Conservation (phyloP, 1,139 yeast genomes). For the Groenewaldozyma sp. region DNA sequence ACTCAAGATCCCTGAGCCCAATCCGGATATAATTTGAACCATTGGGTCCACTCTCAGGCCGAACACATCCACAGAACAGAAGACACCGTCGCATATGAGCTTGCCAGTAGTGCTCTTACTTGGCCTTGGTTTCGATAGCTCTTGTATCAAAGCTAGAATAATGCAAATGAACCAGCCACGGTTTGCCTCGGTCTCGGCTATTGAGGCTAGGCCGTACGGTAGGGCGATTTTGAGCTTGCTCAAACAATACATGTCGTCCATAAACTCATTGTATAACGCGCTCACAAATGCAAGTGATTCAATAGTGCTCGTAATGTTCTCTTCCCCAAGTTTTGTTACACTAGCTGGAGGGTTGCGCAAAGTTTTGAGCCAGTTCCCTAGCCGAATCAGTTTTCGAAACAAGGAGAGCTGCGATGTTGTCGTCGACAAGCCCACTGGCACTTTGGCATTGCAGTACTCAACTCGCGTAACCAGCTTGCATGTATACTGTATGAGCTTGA, state of each 20-base stretch:
- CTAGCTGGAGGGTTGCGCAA: constrained; percentile 9
- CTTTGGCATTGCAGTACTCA: constrained; percentile 7
- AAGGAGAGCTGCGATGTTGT: constrained; percentile 23
- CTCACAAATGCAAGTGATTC: constrained; percentile 14
- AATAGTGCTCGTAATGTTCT: constrained; percentile 12
- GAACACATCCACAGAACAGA: constrained; percentile 23
- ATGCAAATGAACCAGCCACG: constrained; percentile 24
- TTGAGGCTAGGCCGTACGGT: constrained; percentile 8
- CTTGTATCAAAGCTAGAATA: constrained; percentile 15
- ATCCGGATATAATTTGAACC: constrained; percentile 22
- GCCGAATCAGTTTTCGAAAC: constrained; percentile 26
- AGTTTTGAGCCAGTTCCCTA: constrained; percentile 26
- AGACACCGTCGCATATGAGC: constrained; percentile 21
- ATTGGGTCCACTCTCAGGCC: constrained; percentile 11
- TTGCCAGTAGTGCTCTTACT: constrained; percentile 17
- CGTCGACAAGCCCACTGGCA: constrained; percentile 8
- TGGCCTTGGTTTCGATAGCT: no score
- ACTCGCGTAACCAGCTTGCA: constrained; percentile 20
- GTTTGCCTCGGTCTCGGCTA: constrained; percentile 22
- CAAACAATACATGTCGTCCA: constrained; percentile 26
- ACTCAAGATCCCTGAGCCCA: constrained; percentile 21
- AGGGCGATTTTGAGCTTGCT: constrained; percentile 15
- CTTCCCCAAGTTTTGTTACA: background rate
- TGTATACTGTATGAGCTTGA: constrained; percentile 25
- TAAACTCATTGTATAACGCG: constrained; percentile 21